phyloP scores from a whole-genome alignment of 2,329 filamentous ascomycete genomes.

The Scortechinia acanthostroma region DNA sequence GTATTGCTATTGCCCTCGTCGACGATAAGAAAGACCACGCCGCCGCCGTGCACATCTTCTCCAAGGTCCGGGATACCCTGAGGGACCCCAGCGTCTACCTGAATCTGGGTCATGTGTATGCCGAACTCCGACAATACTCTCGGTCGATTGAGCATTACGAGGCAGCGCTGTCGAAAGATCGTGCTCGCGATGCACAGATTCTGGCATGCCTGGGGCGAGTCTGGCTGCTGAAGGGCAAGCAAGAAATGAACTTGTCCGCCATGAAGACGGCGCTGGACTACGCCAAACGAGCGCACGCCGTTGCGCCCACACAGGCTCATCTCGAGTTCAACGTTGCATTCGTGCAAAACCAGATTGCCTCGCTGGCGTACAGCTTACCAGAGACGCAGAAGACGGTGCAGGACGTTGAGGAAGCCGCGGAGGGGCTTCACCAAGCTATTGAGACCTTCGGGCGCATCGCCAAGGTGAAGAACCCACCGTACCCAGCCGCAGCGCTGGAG shows the following conservation, averaged over 20 bases:
- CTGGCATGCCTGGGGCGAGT: slow-evolving; percentile 67
- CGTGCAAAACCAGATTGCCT: slow-evolving; percentile 61
- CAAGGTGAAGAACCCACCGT: slow-evolving; percentile 32
- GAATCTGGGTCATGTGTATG: slow-evolving; percentile 88
- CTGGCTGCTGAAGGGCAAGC: slow-evolving; percentile 60
- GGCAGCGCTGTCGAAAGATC: slow-evolving; percentile 57
- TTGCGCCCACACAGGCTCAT: slow-evolving; percentile 49
- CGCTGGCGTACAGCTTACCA: slow-evolving; percentile 46
- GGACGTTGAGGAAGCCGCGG: slow-evolving; percentile 49
- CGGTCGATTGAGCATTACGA: slow-evolving; percentile 96
- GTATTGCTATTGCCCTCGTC: slow-evolving; percentile 84
- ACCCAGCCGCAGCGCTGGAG: slow-evolving; percentile 53
- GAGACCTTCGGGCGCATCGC: slow-evolving; percentile 16
- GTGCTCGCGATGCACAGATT: slow-evolving; percentile 55
- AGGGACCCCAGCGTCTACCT: slow-evolving; percentile 83
- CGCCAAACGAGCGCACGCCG: background rate
- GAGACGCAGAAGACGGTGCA: slow-evolving; percentile 48
- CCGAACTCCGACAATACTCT: slow-evolving; percentile 80
- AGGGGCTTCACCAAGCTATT: slow-evolving; percentile 56
- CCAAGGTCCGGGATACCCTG: slow-evolving; percentile 82
- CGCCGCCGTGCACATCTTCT: slow-evolving; percentile 76
- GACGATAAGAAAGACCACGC: slow-evolving; percentile 90
- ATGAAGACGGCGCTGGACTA: slow-evolving; percentile 49
- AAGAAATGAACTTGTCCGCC: slow-evolving; percentile 52
- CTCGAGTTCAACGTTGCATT: slow-evolving; percentile 66